These are phyloP conservation scores for Hansenula sp. DNA, from an alignment of 1,139 yeast species.

Conservation along the genomic window DNA sequence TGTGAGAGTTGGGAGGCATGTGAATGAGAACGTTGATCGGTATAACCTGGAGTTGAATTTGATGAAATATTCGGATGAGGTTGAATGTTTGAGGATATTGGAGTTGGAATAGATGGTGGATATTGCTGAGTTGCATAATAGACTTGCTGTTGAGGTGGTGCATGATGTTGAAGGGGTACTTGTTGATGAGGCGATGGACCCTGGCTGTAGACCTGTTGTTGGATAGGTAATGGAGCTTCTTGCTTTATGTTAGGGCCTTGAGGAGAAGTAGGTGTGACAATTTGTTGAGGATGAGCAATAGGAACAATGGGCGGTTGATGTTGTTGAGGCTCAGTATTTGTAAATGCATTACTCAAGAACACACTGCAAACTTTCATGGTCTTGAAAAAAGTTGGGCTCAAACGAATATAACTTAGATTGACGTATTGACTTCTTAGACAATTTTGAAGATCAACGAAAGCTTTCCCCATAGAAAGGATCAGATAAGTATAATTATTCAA, in stretches of 20 bases:
- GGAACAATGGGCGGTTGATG: neutral
- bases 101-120: neutral
- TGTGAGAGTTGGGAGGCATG: neutral
- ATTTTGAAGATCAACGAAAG: slow-evolving; percentile 1
- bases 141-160: too few species aligned
- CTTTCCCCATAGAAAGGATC: neutral
- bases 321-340: neutral
- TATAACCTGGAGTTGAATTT: too few species aligned
- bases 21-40: too few species aligned
- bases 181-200: too few species aligned
- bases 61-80: too few species aligned
- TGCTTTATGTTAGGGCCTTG: neutral
- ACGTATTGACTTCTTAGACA: neutral
- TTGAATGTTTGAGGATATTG: neutral
- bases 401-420: slow-evolving; percentile 1
- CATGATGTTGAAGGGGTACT: too few species aligned
- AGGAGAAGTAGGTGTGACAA: too few species aligned
- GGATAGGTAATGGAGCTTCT: neutral
- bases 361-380: slow-evolving; percentile 2
- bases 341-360: neutral
- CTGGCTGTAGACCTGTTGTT: neutral
- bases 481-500: slow-evolving; percentile 1
- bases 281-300: neutral
- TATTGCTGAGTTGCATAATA: too few species aligned
- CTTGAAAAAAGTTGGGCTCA: slow-evolving; percentile 2